Conservation (phyloP, 2,329 filamentous ascomycete species). For the Scedosporium minutisporum region DNA sequence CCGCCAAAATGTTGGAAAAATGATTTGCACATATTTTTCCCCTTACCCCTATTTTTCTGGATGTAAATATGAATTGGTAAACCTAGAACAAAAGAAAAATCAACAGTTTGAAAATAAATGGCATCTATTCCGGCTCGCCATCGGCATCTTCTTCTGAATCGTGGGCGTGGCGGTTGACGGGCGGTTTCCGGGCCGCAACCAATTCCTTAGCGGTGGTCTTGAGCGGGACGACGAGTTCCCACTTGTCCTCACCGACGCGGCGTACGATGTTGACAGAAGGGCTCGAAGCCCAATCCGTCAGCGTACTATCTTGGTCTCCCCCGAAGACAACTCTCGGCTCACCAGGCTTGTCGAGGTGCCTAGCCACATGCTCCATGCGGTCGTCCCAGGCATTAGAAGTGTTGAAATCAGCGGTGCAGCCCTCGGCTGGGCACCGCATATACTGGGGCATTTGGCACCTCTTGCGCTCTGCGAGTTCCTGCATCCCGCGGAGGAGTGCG, state of each 20-base stretch:
- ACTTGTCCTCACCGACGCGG: constrained; percentile 9
- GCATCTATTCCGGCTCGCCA: background rate
- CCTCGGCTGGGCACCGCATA: constrained; percentile 51
- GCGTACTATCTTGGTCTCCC: constrained; percentile 18
- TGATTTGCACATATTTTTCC: background rate
- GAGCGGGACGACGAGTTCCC: constrained; percentile 17
- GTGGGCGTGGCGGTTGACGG: background rate
- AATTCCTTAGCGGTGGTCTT: constrained; percentile 7
- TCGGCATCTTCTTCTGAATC: constrained; percentile 2
- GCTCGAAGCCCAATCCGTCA: constrained; percentile 22
- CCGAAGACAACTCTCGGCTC: constrained; percentile 22
- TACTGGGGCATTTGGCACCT: constrained; percentile 51
- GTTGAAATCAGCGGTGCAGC: constrained; percentile 51
- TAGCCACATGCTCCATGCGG: constrained; percentile 78
- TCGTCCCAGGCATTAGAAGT: constrained; percentile 64
- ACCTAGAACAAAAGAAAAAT: background rate
- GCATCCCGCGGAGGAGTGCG: constrained; percentile 25
- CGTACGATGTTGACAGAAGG: constrained; percentile 23
- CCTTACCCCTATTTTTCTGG: no score
- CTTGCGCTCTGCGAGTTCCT: constrained; percentile 47
- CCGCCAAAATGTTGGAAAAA: background rate
- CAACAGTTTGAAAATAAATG: background rate
- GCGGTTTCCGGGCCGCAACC: background rate
- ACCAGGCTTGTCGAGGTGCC: constrained; percentile 55
- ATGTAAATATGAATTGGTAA: no score